Evolutionary conservation across 2,329 filamentous ascomycete genomes (phyloP).

Genomic region (Uncinocarpus reesii): DNA sequence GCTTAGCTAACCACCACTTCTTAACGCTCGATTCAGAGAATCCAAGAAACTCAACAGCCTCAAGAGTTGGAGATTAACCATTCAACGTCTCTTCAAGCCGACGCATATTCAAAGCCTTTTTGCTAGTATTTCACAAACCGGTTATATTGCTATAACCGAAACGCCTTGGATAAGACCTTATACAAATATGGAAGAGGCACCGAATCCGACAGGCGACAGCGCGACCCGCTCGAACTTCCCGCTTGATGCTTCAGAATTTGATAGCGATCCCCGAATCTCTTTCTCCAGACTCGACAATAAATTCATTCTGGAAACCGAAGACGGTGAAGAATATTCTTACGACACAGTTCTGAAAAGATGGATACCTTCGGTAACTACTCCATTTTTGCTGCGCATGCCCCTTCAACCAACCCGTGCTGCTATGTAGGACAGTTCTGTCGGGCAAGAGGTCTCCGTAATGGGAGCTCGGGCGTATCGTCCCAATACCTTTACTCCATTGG

Average conservation of each 20-base stretch:
- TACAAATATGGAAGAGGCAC: conserved; percentile 10
- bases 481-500: neutral
- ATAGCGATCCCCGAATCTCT: conserved; percentile 69
- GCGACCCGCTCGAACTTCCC: conserved; percentile 34
- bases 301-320: conserved; percentile 72
- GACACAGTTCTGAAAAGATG: conserved; percentile 61
- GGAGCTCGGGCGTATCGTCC: neutral
- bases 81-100: no score
- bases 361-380: conserved; percentile 50
- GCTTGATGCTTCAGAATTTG: conserved; percentile 56
- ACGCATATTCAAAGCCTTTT: no score
- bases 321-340: conserved; percentile 78
- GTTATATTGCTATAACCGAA: neutral
- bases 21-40: no score
- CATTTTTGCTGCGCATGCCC: conserved; percentile 5
- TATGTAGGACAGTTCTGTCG: neutral
- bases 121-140: no score
- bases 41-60: no score
- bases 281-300: conserved; percentile 75
- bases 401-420: neutral
- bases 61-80: no score
- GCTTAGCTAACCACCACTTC: no score
- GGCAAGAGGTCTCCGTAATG: neutral
- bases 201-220: conserved; percentile 1
- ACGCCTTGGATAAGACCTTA: neutral